phyloP scores from a whole-genome alignment of 1,284 basidiomycete species.

The Erythrobasidium hasegawianum region DNA sequence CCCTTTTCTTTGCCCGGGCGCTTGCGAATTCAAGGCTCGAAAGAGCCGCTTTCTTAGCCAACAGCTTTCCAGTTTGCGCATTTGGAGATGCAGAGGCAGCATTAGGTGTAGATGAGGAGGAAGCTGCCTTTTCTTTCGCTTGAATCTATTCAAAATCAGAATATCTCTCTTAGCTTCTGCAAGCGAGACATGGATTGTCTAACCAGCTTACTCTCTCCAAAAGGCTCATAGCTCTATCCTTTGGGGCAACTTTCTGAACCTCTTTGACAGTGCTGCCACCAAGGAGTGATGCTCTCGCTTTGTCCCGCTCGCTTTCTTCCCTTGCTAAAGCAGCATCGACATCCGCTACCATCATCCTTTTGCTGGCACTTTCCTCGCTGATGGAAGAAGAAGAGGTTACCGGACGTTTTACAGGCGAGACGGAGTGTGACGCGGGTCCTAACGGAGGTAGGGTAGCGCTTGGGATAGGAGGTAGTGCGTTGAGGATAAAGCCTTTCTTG shows the following conservation, averaged over 20 bases:
- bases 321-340: neutral
- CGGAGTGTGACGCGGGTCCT: constrained; percentile 9
- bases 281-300: neutral
- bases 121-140: constrained; percentile 35
- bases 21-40: constrained; percentile 23
- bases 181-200: no score
- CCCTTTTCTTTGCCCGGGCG: constrained; percentile 10
- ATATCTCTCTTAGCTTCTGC: no score
- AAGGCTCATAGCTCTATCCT: constrained; percentile 32
- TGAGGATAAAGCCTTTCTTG: constrained; percentile 26
- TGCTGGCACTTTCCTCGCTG: neutral
- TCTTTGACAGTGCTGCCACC: neutral
- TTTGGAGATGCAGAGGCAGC: no score
- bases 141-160: constrained; percentile 17
- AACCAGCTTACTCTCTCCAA: constrained; percentile 29
- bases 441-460: constrained; percentile 21
- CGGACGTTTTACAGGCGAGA: neutral
- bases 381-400: neutral
- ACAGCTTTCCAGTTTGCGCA: neutral
- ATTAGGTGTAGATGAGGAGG: neutral
- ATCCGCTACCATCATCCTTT: neutral
- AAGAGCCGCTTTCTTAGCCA: neutral
- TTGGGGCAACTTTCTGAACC: neutral
- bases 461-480: constrained; percentile 30
- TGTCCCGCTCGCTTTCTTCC: neutral